These are phyloP conservation scores for Ustilago cynodontis DNA, from an alignment of 1,284 basidiomycete species.

Conservation along the genomic window DNA sequence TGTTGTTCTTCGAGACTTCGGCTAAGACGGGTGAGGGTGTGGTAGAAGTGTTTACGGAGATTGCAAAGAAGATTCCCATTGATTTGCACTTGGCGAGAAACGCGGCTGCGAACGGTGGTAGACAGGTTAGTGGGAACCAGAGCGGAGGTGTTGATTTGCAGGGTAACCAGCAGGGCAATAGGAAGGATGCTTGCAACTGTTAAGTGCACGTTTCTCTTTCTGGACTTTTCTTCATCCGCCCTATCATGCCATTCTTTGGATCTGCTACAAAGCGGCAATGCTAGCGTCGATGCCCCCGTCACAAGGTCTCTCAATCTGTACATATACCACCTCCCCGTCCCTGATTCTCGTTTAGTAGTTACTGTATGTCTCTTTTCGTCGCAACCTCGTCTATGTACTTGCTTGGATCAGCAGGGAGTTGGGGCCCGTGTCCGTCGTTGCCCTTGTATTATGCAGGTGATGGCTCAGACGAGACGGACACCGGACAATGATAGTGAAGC, in stretches of 20 bases:
- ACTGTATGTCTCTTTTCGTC: slow-evolving; percentile 12
- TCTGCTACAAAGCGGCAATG: too few species aligned
- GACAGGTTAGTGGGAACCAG: slow-evolving; percentile 47
- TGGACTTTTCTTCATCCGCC: not conserved
- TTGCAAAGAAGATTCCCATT: slow-evolving; percentile 67
- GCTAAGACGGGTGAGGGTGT: slow-evolving; percentile 98
- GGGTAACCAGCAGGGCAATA: slow-evolving; percentile 31
- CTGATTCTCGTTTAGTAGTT: slow-evolving; percentile 5
- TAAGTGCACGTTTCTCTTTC: slow-evolving; percentile 10
- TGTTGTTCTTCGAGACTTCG: slow-evolving; percentile 97
- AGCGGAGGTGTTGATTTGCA: slow-evolving; percentile 49
- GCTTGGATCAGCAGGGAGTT: not conserved
- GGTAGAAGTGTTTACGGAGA: slow-evolving; percentile 95
- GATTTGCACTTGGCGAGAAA: slow-evolving; percentile 56
- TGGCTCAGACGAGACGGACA: too few species aligned
- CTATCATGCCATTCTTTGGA: not conserved
- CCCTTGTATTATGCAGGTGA: too few species aligned
- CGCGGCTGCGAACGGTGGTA: slow-evolving; percentile 40
- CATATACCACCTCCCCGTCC: slow-evolving; percentile 21
- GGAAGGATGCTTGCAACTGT: slow-evolving; percentile 63
- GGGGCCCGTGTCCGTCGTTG: too few species aligned
- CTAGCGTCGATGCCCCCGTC: not conserved
- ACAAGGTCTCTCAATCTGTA: slow-evolving; percentile 17
- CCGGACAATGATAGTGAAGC: too few species aligned
- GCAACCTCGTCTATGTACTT: slow-evolving; percentile 4